Evolutionary conservation across 2,329 filamentous ascomycete genomes (phyloP).

Genomic region (Polychaeton citri): DNA sequence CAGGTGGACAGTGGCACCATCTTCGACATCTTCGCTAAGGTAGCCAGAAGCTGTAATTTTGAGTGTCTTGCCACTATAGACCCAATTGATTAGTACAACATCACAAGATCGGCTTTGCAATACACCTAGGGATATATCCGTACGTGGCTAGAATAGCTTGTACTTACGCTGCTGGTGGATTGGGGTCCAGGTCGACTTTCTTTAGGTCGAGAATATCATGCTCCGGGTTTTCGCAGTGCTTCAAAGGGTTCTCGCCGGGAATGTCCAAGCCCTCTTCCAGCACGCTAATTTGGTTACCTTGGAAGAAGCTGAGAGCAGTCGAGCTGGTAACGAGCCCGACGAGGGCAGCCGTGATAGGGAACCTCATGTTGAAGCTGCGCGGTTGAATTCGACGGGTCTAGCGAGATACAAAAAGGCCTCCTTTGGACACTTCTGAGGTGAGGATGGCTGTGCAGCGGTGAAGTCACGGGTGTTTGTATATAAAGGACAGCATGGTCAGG

Average conservation of each 20-base stretch:
- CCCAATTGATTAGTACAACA: not conserved
- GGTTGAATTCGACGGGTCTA: not conserved
- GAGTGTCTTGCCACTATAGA: conserved; percentile 58
- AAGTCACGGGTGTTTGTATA: too few relatives aligned
- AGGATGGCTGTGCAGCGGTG: too few relatives aligned
- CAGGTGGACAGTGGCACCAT: conserved; percentile 70
- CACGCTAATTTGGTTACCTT: conserved; percentile 8
- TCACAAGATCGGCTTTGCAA: not conserved
- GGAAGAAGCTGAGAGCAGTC: conserved; percentile 14
- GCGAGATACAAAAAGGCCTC: too few relatives aligned
- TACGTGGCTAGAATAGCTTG: conserved; percentile 2
- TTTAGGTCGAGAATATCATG: conserved; percentile 64
- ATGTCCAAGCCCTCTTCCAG: conserved; percentile 46
- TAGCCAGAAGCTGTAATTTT: conserved; percentile 65
- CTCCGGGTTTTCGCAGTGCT: conserved; percentile 59
- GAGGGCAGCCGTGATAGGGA: conserved; percentile 14
- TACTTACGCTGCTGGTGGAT: conserved; percentile 69
- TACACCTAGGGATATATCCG: too few relatives aligned
- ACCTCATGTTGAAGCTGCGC: conserved; percentile 15
- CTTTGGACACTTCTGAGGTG: too few relatives aligned
- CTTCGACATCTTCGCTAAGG: conserved; percentile 57
- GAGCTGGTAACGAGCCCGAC: conserved; percentile 16
- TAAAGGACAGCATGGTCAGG: too few relatives aligned
- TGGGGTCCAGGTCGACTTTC: conserved; percentile 67
- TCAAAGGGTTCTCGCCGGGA: conserved; percentile 72